Evolutionary conservation across 2,329 filamentous ascomycete species (phyloP), one percentile per base, ranked within the genome.

Genomic region (Colletotrichum noveboracense): DNA sequence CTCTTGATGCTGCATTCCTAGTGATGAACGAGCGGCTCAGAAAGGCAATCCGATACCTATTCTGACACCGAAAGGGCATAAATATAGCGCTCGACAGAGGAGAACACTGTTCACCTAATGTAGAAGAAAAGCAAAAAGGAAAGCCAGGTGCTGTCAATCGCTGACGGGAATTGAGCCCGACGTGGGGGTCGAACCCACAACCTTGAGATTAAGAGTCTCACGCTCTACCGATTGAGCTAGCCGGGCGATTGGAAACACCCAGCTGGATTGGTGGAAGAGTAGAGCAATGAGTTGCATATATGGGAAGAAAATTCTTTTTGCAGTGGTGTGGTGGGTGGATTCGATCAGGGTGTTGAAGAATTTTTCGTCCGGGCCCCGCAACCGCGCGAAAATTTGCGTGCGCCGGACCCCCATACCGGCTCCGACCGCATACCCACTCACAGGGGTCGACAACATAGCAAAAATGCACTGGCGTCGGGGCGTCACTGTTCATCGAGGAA

Each of bases 191-290:
- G 87, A 89, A 90, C 89, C 87, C 87, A 86, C 87, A 89, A 86
- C 87, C 88, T 89, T 88, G 86, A 89, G 88, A 89, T 89, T 90
- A 90, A 90, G 91, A 93, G 91, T 93, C 91, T 92, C 89, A 93
- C 91, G 91, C 91, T 93, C 91, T 93, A 93, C 90, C 90, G 89
- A 92, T 92, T 92, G 90, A 92, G 90, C 90, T 92, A 92, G 87
- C 88, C 88, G 86, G 88, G 88, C 88, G 67, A 68, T 60, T 60
- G 52, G 52, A 68, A 60, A 16, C 52, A 60, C 66, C 66, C 52
- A 68, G 66, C 52, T 68, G 66, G 7, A 60, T 60, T 43, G 66
- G 32, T 43, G 52, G 43, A 21, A 13, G 43, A 1, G 2, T 2
- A 2, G 43, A 1, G 10, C n/a, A 52, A 12, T 4, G 18, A 16